These are phyloP conservation scores for Fusarium penzigii DNA, from an alignment of 2,329 filamentous ascomycete species.

Conservation along the genomic window DNA sequence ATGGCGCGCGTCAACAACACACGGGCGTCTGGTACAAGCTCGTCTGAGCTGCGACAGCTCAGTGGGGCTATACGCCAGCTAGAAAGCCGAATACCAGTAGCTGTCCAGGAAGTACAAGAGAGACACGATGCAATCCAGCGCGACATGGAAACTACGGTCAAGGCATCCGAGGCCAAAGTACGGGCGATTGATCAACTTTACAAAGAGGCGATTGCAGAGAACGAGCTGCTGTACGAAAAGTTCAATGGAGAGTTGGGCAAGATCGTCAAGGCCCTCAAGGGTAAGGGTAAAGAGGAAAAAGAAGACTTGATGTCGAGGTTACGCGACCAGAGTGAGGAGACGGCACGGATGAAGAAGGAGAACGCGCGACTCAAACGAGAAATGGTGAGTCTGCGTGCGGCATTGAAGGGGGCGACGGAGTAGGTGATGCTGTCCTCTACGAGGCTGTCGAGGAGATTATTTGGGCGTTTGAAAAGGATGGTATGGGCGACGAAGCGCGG, in stretches of 20 bases:
- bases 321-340: conserved; percentile 75
- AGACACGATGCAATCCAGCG: conserved; percentile 65
- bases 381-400: conserved; percentile 67
- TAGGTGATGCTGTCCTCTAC: conserved; percentile 30
- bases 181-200: conserved; percentile 86
- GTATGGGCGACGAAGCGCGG: conserved; percentile 14
- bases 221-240: conserved; percentile 86
- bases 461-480: conserved; percentile 19
- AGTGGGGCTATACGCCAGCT: conserved; percentile 63
- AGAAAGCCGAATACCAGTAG: conserved; percentile 64
- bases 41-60: conserved; percentile 50
- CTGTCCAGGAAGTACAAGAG: conserved; percentile 59
- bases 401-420: conserved; percentile 48
- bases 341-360: conserved; percentile 77
- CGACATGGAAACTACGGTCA: conserved; percentile 72
- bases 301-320: conserved; percentile 74
- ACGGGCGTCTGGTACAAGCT: conserved; percentile 29
- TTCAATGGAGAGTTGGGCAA: conserved; percentile 90
- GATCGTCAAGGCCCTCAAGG: conserved; percentile 74
- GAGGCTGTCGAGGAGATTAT: conserved; percentile 19
- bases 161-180: conserved; percentile 74
- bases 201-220: conserved; percentile 84
- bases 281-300: conserved; percentile 73
- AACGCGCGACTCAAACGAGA: conserved; percentile 82
- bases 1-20: conserved; percentile 60